Percentiles rank a stretch among this genome's conserved stretches.
phyloP scores from a whole-genome alignment of 768 basidiomycete species.

The Kwoniella dejecticola region DNA sequence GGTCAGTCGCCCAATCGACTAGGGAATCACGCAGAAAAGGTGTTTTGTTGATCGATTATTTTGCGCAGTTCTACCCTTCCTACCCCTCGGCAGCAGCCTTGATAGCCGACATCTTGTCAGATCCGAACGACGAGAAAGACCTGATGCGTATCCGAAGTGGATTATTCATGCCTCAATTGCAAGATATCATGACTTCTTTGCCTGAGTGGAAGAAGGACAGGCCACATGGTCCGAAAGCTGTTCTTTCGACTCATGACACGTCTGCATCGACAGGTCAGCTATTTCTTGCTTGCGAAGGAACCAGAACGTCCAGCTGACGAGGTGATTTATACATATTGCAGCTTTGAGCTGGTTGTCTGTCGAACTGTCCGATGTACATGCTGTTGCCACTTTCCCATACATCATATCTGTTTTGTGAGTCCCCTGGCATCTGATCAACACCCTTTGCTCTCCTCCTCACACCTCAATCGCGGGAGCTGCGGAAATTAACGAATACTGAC shows the following conservation, averaged over 20 bases:
- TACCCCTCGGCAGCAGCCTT: slow-evolving; percentile 65
- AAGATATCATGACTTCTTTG: slow-evolving; percentile 64
- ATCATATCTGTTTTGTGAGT: slow-evolving; percentile 74
- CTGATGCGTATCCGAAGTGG: slow-evolving; percentile 73
- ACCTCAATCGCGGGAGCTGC: too few relatives aligned
- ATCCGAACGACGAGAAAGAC: slow-evolving; percentile 63
- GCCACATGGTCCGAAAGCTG: slow-evolving; percentile 80
- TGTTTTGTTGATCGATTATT: too few relatives aligned
- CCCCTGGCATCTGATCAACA: neutral
- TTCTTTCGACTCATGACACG: slow-evolving; percentile 87
- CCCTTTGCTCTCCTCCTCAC: slow-evolving; percentile 5
- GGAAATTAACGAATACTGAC: too few relatives aligned
- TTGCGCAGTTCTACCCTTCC: slow-evolving; percentile 59
- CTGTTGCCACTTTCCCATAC: slow-evolving; percentile 75
- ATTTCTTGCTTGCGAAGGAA: neutral
- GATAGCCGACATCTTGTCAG: slow-evolving; percentile 65
- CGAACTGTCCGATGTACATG: slow-evolving; percentile 72
- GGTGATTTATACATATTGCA: too few relatives aligned
- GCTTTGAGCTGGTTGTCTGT: slow-evolving; percentile 80
- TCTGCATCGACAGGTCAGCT: slow-evolving; percentile 75
- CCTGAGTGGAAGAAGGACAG: slow-evolving; percentile 73
- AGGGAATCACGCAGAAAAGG: neutral
- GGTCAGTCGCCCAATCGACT: slow-evolving; percentile 61
- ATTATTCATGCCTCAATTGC: slow-evolving; percentile 66
- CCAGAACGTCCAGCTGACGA: neutral